These are phyloP conservation scores for Ustilago crameri DNA, from an alignment of 1,284 basidiomycete genomes.

Conservation along the genomic window DNA sequence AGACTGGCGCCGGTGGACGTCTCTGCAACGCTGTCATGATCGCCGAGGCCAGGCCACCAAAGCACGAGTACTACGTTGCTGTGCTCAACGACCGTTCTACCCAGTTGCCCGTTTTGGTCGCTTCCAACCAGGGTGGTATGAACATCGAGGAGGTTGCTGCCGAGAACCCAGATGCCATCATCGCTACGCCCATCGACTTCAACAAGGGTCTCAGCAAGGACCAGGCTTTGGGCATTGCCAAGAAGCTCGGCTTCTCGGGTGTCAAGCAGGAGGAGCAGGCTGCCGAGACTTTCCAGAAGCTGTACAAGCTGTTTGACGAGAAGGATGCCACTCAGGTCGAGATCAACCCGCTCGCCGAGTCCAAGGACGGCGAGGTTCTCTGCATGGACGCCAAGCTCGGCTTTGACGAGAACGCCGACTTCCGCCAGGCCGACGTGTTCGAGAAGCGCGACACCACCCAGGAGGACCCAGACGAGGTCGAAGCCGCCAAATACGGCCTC, in stretches of 20 bases:
- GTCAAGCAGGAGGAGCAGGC: constrained; percentile 81
- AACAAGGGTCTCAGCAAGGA: constrained; percentile 81
- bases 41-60: constrained; percentile 90
- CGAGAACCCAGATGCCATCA: constrained; percentile 93
- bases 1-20: constrained; percentile 91
- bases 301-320: constrained; percentile 97
- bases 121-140: constrained; percentile 79
- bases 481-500: constrained; percentile 80
- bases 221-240: constrained; percentile 82
- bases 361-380: constrained; percentile 89
- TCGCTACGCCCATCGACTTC: constrained; percentile 92
- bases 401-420: constrained; percentile 99
- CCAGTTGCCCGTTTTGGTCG: constrained; percentile 90
- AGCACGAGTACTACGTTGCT: constrained; percentile 98
- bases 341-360: constrained; percentile 98
- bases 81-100: constrained; percentile 93
- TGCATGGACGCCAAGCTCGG: constrained; percentile 99
- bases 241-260: constrained; percentile 88
- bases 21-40: constrained; percentile 99
- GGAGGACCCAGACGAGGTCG: constrained; percentile 95
- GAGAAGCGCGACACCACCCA: constrained; percentile 89
- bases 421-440: constrained; percentile 93
- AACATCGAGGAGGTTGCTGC: constrained; percentile 99
- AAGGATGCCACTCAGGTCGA: constrained; percentile 99
- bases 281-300: constrained; percentile 90